Base-by-base conservation (phyloP, 2,329 filamentous ascomycete species). In the Verticillium alfalfae region DNA sequence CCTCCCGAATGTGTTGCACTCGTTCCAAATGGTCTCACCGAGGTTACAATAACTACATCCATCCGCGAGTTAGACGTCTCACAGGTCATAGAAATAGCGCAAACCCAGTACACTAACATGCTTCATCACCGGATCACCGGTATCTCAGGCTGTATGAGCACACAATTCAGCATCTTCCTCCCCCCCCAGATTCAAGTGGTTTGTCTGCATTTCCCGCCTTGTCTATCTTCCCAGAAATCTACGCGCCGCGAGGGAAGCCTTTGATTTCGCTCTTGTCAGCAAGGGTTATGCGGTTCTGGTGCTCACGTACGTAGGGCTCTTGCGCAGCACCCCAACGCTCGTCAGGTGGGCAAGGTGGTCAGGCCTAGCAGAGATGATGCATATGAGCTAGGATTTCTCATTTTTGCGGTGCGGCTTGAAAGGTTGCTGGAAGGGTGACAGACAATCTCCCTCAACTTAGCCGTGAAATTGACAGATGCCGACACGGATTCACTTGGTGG, bases 161-260 rank as follows among this genome's bases (percentile, higher is more conserved):
- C 66, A 15, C 63, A 65, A 34, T 68, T 70, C 49, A 69, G 65
- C 5, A 64, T 69, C 10, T 70, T 68, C 49, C 64, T 70, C 7
- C 66, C 68, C 8, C 60, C 60, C 1, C 59, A 61, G n/a, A 34
- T 55, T 6, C 10, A 13, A 31, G 69, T 63, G 65, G 52, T 63
- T 3, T 63, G 65, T 4, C 61, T 63, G 2, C 69, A 5, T 69
- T 60, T 70, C 67, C 12, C 67, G 69, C 12, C 52, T 64, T 0
- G 56, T 67, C 15, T 67, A 68, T 31, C 68, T 67, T 0, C 16
- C 39, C 0, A 66, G 69, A 45, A 64, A 52, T 4, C 2, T 36
- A 61, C 1, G 65, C 22, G 22, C 22, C 22, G 22, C 22, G 22
- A 2, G 22, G 22, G 18, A 60, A 0, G 38, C 38, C 12, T 60